Conservation (phyloP, 805 yeast genomes). For the Yarrowia porcina region DNA sequence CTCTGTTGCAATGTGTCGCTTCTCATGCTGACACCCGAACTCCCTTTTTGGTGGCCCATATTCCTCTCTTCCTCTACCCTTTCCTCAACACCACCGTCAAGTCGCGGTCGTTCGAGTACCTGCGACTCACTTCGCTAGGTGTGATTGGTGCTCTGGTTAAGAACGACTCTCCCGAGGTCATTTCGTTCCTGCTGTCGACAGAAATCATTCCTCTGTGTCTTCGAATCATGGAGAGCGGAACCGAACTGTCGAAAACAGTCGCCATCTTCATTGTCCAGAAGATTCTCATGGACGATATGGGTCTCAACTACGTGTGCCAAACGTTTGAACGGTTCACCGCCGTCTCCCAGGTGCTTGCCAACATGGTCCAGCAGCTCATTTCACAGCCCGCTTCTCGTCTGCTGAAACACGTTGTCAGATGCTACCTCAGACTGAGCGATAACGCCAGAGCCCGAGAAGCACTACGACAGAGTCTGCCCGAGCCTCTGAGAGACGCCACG, state of each 20-base stretch:
- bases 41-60: conserved; percentile 80
- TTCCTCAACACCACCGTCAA: conserved; percentile 88
- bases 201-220: conserved; percentile 94
- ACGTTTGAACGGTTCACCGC: conserved; percentile 94
- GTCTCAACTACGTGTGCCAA: conserved; percentile 87
- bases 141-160: conserved; percentile 96
- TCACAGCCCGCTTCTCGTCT: conserved; percentile 76
- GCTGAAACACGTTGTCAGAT: conserved; percentile 88
- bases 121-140: conserved; percentile 88
- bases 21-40: conserved; percentile 88
- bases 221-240: conserved; percentile 91
- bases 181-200: conserved; percentile 85
- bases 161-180: conserved; percentile 93
- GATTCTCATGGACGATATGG: conserved; percentile 86
- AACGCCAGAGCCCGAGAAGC: conserved; percentile 88
- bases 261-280: conserved; percentile 95
- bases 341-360: conserved; percentile 79
- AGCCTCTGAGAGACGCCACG: conserved; percentile 81
- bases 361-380: conserved; percentile 83
- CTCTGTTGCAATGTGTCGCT: conserved; percentile 93
- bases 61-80: conserved; percentile 90
- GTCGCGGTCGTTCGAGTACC: conserved; percentile 89
- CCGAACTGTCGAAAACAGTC: conserved; percentile 91
- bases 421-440: conserved; percentile 86
- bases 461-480: conserved; percentile 77